Percentiles rank a stretch among this genome's conserved stretches.
phyloP scores from a whole-genome alignment of 2,329 filamentous ascomycete species.

The Aspergillus sp. region DNA sequence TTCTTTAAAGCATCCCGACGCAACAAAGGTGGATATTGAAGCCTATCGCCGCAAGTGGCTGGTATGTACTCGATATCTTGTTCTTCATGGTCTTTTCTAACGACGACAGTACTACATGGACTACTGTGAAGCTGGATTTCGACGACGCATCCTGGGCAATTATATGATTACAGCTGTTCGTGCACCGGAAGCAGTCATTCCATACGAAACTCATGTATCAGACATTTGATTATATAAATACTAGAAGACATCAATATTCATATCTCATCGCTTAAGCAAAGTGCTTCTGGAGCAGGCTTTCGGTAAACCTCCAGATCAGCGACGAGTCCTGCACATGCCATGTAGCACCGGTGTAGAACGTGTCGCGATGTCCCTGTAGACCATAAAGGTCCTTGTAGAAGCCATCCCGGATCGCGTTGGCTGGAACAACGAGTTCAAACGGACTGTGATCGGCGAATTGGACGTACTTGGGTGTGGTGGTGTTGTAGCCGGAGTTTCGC shows the following conservation, averaged over 20 bases:
- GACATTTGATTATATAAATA: too few species aligned
- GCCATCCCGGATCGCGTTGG: constrained; percentile 24
- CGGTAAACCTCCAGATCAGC: constrained; percentile 2
- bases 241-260: too few species aligned
- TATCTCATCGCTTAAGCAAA: too few species aligned
- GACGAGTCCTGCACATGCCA: constrained; percentile 6
- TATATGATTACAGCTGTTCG: constrained; percentile 66
- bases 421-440: constrained; percentile 23
- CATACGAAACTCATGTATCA: too few species aligned
- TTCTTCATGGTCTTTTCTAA: constrained; percentile 2
- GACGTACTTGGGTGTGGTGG: constrained; percentile 7
- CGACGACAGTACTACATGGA: constrained; percentile 63
- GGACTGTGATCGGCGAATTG: constrained; percentile 18
- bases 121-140: constrained; percentile 70
- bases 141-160: constrained; percentile 67
- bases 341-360: constrained; percentile 34
- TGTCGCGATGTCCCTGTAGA: constrained; percentile 33
- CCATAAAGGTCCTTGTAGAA: constrained; percentile 33
- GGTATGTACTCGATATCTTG: constrained; percentile 27
- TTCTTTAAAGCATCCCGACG: constrained; percentile 52
- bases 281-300: neutral
- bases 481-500: constrained; percentile 1
- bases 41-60: constrained; percentile 70
- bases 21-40: constrained; percentile 59
- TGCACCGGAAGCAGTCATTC: constrained; percentile 5